Conservation (phyloP, 768 basidiomycete genomes). For the Termitomyces sp. region DNA sequence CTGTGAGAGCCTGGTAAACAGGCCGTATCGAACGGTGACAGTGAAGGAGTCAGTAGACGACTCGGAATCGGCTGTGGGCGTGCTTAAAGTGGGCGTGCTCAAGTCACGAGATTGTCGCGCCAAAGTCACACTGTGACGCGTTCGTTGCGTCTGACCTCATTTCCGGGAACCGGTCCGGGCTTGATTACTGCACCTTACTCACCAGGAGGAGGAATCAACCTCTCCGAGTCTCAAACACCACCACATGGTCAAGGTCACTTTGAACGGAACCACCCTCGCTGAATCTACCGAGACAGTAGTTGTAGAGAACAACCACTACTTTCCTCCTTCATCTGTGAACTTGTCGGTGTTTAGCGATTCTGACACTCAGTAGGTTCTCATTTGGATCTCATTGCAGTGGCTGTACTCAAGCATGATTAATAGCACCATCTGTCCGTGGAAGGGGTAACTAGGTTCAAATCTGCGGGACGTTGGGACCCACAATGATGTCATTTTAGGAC, state of each 20-base stretch:
- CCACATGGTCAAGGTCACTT: slow-evolving; percentile 45
- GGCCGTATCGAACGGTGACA: background rate
- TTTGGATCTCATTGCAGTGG: background rate
- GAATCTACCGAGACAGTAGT: slow-evolving; percentile 51
- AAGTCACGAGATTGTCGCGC: slow-evolving; percentile 8
- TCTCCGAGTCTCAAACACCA: background rate
- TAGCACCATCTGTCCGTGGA: slow-evolving; percentile 66
- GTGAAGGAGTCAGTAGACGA: background rate
- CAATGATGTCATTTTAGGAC: slow-evolving; percentile 31
- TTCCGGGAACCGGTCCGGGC: background rate
- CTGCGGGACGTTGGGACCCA: background rate
- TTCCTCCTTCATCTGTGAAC: slow-evolving; percentile 56
- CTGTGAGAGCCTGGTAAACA: background rate
- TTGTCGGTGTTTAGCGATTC: slow-evolving; percentile 47
- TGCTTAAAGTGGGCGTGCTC: background rate
- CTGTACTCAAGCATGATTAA: background rate
- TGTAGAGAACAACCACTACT: slow-evolving; percentile 73
- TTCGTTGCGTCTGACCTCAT: background rate
- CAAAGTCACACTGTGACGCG: background rate
- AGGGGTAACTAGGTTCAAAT: slow-evolving; percentile 45
- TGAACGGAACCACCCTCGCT: slow-evolving; percentile 53
- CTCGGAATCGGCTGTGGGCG: background rate
- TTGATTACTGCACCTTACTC: no score
- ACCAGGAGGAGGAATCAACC: no score
- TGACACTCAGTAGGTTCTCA: slow-evolving; percentile 43